Evolutionary conservation across 495 filamentous ascomycete species (phyloP), one percentile per base, ranked within the genome.

Genomic region (Xanthoparmelia taractica): DNA sequence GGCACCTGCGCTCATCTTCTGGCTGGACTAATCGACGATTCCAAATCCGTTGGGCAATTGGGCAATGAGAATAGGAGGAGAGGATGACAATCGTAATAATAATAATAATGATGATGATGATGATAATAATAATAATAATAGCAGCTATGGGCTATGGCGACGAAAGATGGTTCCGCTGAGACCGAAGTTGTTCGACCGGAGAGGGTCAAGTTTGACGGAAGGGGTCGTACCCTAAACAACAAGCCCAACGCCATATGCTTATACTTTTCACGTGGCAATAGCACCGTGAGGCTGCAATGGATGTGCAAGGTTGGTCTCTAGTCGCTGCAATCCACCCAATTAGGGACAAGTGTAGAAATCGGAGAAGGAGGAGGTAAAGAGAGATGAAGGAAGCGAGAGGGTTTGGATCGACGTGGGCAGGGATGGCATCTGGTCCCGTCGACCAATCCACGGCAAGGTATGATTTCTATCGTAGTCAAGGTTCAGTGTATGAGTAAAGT

Each of bases 361-460:
- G 4, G 4, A 50, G 29, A 18, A 10, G 8, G 1, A 1, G 2
- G 25, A 50, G 11, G 25, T 18, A 18, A 8, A 1, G 27, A 31
- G 29, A 13, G 15, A 15, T 8, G 1, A 20, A n/a, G 4, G 20
- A 33, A 8, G 29, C 27, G 29, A 54, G 13, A 54, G 29, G 50
- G 50, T 54, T 54, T 54, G 50, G n/a, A 54, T 54, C 50, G 50
- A 54, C 50, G 50, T 11, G 50, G 50, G 29, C 18, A 54, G 8
- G 15, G 29, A 54, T 18, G n/a, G n/a, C 29, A 15, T 17, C 33
- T 15, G 7, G 33, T 33, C 15, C 40, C 11, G 15, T 41, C 15
- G 12, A 1, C 23, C n/a, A 41, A 41, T 41, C 15, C 15, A 45
- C 1, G 20, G n/a, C 8, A 23, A 45, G 20, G 43, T 5, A 4